A percentile compares a stretch with the other conserved stretches of the same genome.
Conservation (phyloP, 805 yeast genomes). For the Ogataea paraovalis region DNA sequence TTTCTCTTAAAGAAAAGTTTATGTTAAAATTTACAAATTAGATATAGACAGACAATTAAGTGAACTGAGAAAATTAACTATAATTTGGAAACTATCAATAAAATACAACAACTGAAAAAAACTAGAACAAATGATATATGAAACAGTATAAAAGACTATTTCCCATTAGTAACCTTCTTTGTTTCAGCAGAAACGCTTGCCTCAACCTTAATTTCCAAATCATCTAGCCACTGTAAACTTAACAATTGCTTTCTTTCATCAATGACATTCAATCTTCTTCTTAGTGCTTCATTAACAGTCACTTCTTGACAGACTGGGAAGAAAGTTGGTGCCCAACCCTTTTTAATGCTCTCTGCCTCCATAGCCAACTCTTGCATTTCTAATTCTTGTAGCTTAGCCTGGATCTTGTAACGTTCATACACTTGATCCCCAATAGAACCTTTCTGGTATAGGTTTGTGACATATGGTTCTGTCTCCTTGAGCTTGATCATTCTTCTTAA, state of each 20-base stretch:
- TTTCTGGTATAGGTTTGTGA: slow-evolving; percentile 70
- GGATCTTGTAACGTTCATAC: slow-evolving; percentile 74
- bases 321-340: slow-evolving; percentile 76
- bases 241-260: slow-evolving; percentile 37
- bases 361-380: slow-evolving; percentile 73
- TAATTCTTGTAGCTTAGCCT: slow-evolving; percentile 71
- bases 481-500: slow-evolving; percentile 77
- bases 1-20: not conserved
- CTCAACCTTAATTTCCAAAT: slow-evolving; percentile 18
- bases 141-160: not conserved
- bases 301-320: slow-evolving; percentile 83
- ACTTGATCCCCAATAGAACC: slow-evolving; percentile 92
- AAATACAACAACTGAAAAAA: not conserved
- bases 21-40: not conserved
- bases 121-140: not conserved
- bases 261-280: slow-evolving; percentile 61
- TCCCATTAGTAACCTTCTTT: not conserved
- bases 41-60: too few relatives aligned
- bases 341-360: slow-evolving; percentile 70
- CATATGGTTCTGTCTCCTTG: slow-evolving; percentile 70
- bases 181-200: slow-evolving; percentile 11
- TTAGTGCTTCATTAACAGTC: slow-evolving; percentile 85
- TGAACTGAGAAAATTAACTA: too few relatives aligned
- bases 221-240: slow-evolving; percentile 29
- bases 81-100: not conserved